phyloP scores from a whole-genome alignment of 2,329 filamentous ascomycete species.

The Fusarium napiforme region DNA sequence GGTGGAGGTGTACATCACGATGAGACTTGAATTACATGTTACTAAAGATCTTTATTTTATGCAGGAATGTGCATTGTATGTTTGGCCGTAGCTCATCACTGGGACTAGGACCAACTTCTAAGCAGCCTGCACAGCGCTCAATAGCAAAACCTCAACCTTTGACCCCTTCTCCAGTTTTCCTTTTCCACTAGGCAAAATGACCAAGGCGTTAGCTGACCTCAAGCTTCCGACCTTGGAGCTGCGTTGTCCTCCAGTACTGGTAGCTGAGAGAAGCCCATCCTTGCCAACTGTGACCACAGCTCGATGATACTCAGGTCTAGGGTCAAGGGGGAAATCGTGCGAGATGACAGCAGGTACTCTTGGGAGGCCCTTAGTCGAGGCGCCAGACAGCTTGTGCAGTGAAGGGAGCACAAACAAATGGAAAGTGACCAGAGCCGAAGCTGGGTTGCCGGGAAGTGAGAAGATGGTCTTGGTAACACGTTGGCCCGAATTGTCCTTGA shows the following conservation, averaged over 20 bases:
- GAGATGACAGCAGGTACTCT: slow-evolving; percentile 76
- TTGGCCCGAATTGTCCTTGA: slow-evolving; percentile 67
- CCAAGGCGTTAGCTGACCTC: slow-evolving; percentile 85
- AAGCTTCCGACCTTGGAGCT: slow-evolving; percentile 92
- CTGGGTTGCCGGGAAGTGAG: slow-evolving; percentile 92
- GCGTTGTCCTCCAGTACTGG: slow-evolving; percentile 88
- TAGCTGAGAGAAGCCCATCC: slow-evolving; percentile 77
- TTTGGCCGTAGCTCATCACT: slow-evolving; percentile 34
- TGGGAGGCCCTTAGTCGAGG: slow-evolving; percentile 75
- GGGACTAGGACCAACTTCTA: slow-evolving; percentile 5
- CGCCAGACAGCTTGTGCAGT: slow-evolving; percentile 79
- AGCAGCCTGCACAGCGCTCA: slow-evolving; percentile 63
- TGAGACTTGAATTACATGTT: slow-evolving; percentile 43
- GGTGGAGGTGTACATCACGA: slow-evolving; percentile 50
- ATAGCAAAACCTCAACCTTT: slow-evolving; percentile 81
- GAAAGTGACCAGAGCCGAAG: slow-evolving; percentile 90
- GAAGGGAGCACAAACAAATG: slow-evolving; percentile 93
- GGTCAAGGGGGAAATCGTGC: slow-evolving; percentile 79
- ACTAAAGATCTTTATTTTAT: slow-evolving; percentile 36
- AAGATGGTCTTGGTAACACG: slow-evolving; percentile 80
- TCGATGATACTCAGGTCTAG: slow-evolving; percentile 91
- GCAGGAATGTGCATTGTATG: slow-evolving; percentile 30
- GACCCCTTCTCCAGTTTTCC: slow-evolving; percentile 75
- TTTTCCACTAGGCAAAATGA: slow-evolving; percentile 76
- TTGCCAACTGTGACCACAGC: slow-evolving; percentile 73